These are phyloP conservation scores for Claviceps paspali DNA, from an alignment of 2,329 filamentous ascomycete genomes.

Conservation along the genomic window DNA sequence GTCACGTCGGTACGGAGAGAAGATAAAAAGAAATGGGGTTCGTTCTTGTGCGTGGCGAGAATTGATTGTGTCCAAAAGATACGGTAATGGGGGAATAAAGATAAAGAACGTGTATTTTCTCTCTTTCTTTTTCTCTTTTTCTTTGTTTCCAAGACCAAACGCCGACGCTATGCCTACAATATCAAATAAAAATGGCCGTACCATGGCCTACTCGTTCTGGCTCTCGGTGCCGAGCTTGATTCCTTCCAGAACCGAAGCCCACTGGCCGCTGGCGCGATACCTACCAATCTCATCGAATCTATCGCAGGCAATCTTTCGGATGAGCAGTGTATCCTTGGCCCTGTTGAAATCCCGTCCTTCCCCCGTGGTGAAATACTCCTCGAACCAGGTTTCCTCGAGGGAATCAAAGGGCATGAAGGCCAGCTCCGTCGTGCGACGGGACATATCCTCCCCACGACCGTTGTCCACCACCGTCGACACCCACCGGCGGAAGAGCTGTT, in stretches of 20 bases:
- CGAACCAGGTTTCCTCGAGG: conserved; percentile 60
- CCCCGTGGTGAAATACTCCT: conserved; percentile 48
- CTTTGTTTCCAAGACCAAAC: background rate
- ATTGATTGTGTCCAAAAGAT: too few species aligned
- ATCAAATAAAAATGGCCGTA: background rate
- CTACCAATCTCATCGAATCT: conserved; percentile 34
- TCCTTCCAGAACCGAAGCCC: conserved; percentile 35
- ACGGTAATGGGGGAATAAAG: too few species aligned
- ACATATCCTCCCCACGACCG: conserved; percentile 22
- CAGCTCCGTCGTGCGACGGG: conserved; percentile 50
- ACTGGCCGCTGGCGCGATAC: conserved; percentile 27
- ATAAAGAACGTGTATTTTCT: too few species aligned
- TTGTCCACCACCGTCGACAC: conserved; percentile 41
- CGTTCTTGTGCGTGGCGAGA: too few species aligned
- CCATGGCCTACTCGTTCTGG: conserved; percentile 12
- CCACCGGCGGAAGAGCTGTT: conserved; percentile 51
- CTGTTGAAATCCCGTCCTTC: conserved; percentile 48
- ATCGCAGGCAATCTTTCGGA: conserved; percentile 56
- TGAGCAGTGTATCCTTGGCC: conserved; percentile 58
- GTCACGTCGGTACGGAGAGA: too few species aligned
- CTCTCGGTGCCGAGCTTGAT: conserved; percentile 30
- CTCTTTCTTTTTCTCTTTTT: background rate
- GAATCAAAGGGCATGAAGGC: conserved; percentile 56
- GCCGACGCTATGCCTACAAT: conserved; percentile 1
- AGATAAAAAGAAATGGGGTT: too few species aligned